These are phyloP conservation scores for Nitzschia putrida DNA, from an alignment of 108 stramenopile species.

Conservation along the genomic window DNA sequence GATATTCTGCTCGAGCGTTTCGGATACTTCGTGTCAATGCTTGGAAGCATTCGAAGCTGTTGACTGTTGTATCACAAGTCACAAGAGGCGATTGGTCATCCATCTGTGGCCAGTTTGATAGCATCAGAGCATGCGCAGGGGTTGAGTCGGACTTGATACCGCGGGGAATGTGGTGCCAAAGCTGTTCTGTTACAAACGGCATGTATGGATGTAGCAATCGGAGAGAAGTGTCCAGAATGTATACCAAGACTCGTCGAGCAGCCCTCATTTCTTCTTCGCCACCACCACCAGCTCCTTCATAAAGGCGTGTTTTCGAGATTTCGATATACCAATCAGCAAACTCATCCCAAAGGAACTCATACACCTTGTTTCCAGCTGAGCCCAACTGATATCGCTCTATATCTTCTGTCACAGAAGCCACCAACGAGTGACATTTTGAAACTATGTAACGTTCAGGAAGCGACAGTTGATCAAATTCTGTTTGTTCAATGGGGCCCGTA, in stretches of 20 bases:
- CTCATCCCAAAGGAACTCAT: conserved; percentile 97
- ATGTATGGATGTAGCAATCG: conserved; percentile 97
- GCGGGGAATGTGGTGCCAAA: conserved; percentile 96
- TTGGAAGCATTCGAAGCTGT: conserved; percentile 83
- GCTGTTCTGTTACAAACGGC: conserved; percentile 96
- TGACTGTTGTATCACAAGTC: conserved; percentile 59
- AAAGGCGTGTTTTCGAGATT: conserved; percentile 86
- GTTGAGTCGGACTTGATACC: conserved; percentile 41
- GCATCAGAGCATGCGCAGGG: conserved; percentile 77
- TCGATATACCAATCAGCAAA: conserved; percentile 98
- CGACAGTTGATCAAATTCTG: conserved; percentile 75
- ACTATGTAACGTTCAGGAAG: conserved; percentile 91
- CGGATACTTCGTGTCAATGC: conserved; percentile 86
- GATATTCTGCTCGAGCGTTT: conserved; percentile 90
- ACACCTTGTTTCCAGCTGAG: conserved; percentile 84
- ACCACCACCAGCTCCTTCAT: conserved; percentile 82
- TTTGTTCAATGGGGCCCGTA: conserved; percentile 67
- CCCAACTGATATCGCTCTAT: conserved; percentile 89
- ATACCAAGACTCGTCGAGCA: conserved; percentile 88
- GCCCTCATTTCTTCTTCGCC: conserved; percentile 69
- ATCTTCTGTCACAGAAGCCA: conserved; percentile 79
- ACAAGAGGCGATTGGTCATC: conserved; percentile 65
- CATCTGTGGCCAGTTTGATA: conserved; percentile 90
- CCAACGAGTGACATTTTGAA: conserved; percentile 85
- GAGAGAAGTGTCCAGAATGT: conserved; percentile 91